Base-by-base conservation (phyloP, 2,329 filamentous ascomycete species). In the Trichophyton equinum region DNA sequence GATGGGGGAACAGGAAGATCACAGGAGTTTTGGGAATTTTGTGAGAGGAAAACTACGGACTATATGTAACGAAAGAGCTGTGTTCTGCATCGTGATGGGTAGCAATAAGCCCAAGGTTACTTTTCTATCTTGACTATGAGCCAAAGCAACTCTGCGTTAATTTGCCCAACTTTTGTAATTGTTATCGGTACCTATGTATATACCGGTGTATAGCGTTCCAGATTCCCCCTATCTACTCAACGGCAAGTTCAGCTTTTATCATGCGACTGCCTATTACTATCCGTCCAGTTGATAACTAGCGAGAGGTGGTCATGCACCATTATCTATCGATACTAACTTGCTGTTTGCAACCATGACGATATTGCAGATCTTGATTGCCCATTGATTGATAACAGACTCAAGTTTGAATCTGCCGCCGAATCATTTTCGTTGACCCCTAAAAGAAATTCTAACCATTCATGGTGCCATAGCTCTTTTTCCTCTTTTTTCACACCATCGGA, bases 11-110 rank as follows among this genome's bases (percentile, higher is more conserved):
- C 62, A 30, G 72, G 70, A 2, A 64, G 66, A 36, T 68, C 69
- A 55, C 62, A 63, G 63, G 71, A 70, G 65, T 70, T 77, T 56
- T 77, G 73, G 73, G 69, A 72, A 53, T 76, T 72, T 70, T 74
- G 71, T 65, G 74, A 76, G 65, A 68, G 69, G 65, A 68, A 75
- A 63, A 62, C 64, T n/a, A 61, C 59, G n/a, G 42, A 55, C 2
- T 65, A 63, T 40, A 51, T 62, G 46, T 60, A 57, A 30, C 18
- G 27, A 30, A 30, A 7, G 27, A 7, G 27, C 6, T 30, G 27
- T 7, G 6, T 2, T 30, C 27, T 42, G 5, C 38, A 6, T n/a
- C 38, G n/a, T 3, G 15, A n/a, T 7, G 6, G 40, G n/a, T 44
- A 44, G 20, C 15, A 15, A 38, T 38, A 13, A 38, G 8, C 33